These are phyloP conservation scores for Pythium sukuiense DNA, from an alignment of 352 stramenopile species.

Conservation along the genomic window DNA sequence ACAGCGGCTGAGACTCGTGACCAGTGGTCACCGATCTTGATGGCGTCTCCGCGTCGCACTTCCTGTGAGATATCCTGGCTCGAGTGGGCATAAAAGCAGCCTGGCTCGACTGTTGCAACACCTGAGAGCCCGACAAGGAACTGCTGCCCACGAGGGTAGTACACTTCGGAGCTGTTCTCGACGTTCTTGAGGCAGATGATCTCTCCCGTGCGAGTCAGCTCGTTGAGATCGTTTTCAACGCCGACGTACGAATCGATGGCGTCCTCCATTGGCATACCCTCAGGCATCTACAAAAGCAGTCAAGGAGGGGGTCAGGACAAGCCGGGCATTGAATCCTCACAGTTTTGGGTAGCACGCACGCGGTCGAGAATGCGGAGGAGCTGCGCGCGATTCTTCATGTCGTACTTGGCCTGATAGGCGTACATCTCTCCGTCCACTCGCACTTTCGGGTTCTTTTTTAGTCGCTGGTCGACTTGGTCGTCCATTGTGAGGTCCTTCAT, in stretches of 20 bases:
- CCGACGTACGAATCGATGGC: conserved; percentile 81
- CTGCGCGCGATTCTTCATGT: conserved; percentile 84
- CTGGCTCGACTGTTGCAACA: conserved; percentile 67
- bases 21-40: conserved; percentile 80
- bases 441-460: conserved; percentile 89
- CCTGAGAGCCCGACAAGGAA: conserved; percentile 82
- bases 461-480: conserved; percentile 79
- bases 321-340: no score
- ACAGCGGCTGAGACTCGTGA: conserved; percentile 77
- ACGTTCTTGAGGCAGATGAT: conserved; percentile 87
- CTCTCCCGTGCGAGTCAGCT: conserved; percentile 68
- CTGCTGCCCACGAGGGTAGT: conserved; percentile 58
- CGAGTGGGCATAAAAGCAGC: conserved; percentile 62
- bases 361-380: conserved; percentile 77
- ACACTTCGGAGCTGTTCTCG: conserved; percentile 76
- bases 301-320: no score
- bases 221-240: conserved; percentile 77
- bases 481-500: conserved; percentile 72
- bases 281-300: conserved; percentile 48
- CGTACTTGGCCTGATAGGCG: conserved; percentile 88
- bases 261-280: conserved; percentile 83
- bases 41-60: conserved; percentile 71
- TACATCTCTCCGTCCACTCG: conserved; percentile 72
- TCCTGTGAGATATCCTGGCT: conserved; percentile 70
- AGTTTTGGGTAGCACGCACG: conserved; percentile 27